phyloP scores from a whole-genome alignment of 2,329 filamentous ascomycete species.

The Ophiostoma quercus region DNA sequence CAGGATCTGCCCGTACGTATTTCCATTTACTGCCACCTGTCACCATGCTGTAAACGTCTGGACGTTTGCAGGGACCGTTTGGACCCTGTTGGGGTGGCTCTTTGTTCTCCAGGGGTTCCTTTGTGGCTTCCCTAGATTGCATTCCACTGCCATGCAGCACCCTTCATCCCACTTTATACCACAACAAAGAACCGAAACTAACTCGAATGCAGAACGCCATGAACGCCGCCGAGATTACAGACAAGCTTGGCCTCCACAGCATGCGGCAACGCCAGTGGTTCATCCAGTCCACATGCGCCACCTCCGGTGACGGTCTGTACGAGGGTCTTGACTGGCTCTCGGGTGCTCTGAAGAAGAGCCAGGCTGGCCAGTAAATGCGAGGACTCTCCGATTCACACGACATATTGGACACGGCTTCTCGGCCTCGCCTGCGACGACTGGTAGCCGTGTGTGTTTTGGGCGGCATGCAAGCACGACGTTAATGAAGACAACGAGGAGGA shows the following conservation, averaged over 20 bases:
- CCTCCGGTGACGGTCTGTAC: conserved; percentile 74
- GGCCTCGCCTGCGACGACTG: background rate
- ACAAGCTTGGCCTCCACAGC: conserved; percentile 99
- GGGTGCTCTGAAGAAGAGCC: conserved; percentile 69
- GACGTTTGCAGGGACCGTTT: background rate
- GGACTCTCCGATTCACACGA: background rate
- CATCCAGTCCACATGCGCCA: conserved; percentile 75
- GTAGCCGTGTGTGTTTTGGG: background rate
- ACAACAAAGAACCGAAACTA: conserved; percentile 13
- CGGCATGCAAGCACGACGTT: background rate
- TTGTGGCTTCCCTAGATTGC: conserved; percentile 17
- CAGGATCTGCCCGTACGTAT: conserved; percentile 90
- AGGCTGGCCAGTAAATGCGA: conserved; percentile 22
- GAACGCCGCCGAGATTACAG: conserved; percentile 99
- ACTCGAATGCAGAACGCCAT: conserved; percentile 75
- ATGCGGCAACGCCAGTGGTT: conserved; percentile 94
- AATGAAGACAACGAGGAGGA: background rate
- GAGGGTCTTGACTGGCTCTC: conserved; percentile 79
- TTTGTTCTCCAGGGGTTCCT: conserved; percentile 17
- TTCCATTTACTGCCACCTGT: background rate
- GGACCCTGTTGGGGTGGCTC: background rate
- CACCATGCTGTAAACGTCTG: background rate
- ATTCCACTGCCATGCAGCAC: conserved; percentile 3
- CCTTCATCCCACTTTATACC: background rate
- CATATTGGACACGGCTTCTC: conserved; percentile 10